phyloP scores from a whole-genome alignment of 2,329 filamentous ascomycete genomes.

The Aspergillus uvarum region DNA sequence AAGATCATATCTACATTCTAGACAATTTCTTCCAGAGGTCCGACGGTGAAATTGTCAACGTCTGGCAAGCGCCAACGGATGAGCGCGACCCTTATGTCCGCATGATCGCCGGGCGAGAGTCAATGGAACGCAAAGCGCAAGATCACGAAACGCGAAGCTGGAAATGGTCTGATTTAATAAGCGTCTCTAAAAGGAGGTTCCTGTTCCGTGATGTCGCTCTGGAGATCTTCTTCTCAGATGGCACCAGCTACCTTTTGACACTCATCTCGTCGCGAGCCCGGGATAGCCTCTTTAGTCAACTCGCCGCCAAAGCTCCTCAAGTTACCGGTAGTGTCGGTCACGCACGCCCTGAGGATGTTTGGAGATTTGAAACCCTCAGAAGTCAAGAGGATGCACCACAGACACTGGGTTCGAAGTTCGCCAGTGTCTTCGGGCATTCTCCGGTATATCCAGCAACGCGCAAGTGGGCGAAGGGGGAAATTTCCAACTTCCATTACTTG shows the following conservation, averaged over 20 bases:
- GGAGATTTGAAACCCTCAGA: conserved; percentile 84
- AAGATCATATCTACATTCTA: conserved; percentile 87
- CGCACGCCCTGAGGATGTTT: conserved; percentile 80
- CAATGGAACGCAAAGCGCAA: conserved; percentile 56
- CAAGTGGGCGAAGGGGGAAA: conserved; percentile 88
- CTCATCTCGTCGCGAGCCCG: conserved; percentile 70
- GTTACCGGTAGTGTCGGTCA: conserved; percentile 68
- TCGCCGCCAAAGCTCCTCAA: conserved; percentile 77
- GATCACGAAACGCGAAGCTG: conserved; percentile 86
- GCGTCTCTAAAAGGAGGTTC: conserved; percentile 92
- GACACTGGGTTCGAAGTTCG: conserved; percentile 81
- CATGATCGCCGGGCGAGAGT: conserved; percentile 79
- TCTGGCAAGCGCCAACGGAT: conserved; percentile 87
- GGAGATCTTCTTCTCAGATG: conserved; percentile 97
- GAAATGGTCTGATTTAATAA: conserved; percentile 93
- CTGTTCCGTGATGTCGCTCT: conserved; percentile 92
- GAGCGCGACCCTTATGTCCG: conserved; percentile 94
- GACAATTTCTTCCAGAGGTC: conserved; percentile 95
- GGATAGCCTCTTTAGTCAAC: conserved; percentile 76
- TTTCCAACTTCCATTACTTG: conserved; percentile 97
- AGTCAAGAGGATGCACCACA: conserved; percentile 63
- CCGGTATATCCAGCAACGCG: conserved; percentile 81
- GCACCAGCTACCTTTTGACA: conserved; percentile 89
- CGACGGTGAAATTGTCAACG: conserved; percentile 94
- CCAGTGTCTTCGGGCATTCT: conserved; percentile 83